A percentile compares a stretch with the other conserved stretches of the same genome.
These are phyloP conservation scores for Thinopyrum elongatum DNA, from an alignment of 176 grass and related monocot species.

Conservation along the genomic window DNA sequence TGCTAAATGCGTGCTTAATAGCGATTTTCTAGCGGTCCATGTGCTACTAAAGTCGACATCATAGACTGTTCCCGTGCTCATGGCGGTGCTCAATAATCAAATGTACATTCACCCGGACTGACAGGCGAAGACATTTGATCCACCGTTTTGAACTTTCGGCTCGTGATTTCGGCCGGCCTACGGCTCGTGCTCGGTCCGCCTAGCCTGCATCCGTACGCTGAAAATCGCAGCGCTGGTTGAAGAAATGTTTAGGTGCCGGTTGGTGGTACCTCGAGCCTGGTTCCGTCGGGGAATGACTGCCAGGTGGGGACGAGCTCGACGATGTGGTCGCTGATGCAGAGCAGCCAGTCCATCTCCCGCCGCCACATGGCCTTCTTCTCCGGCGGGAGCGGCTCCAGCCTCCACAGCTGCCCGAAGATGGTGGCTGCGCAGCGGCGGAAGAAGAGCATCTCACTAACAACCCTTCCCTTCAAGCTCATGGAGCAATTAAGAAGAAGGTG, in stretches of 20 bases:
- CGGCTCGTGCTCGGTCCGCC: background rate
- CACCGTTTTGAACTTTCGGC: slow-evolving; percentile 14
- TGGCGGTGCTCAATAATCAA: slow-evolving; percentile 3
- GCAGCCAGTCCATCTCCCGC: slow-evolving; percentile 91
- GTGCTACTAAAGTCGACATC: slow-evolving; percentile 1
- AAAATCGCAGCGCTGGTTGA: background rate
- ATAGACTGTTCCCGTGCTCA: background rate
- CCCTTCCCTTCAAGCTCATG: background rate
- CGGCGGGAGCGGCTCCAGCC: slow-evolving; percentile 67
- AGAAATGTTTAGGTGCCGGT: background rate
- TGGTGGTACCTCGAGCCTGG: slow-evolving; percentile 70
- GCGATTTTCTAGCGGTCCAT: background rate
- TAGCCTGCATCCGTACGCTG: slow-evolving; percentile 14
- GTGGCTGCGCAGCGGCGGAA: slow-evolving; percentile 48
- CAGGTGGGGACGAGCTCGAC: slow-evolving; percentile 86
- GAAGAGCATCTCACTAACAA: background rate
- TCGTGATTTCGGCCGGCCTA: background rate
- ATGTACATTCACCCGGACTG: background rate
- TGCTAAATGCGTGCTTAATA: slow-evolving; percentile 11
- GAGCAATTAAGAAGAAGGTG: background rate
- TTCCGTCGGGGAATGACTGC: slow-evolving; percentile 92
- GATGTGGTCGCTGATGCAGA: slow-evolving; percentile 92
- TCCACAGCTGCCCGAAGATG: slow-evolving; percentile 96
- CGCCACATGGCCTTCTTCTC: slow-evolving; percentile 99
- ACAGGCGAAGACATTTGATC: slow-evolving; percentile 31